These are phyloP conservation scores for Baorangia bicolor DNA, from an alignment of 768 basidiomycete species.

Conservation along the genomic window DNA sequence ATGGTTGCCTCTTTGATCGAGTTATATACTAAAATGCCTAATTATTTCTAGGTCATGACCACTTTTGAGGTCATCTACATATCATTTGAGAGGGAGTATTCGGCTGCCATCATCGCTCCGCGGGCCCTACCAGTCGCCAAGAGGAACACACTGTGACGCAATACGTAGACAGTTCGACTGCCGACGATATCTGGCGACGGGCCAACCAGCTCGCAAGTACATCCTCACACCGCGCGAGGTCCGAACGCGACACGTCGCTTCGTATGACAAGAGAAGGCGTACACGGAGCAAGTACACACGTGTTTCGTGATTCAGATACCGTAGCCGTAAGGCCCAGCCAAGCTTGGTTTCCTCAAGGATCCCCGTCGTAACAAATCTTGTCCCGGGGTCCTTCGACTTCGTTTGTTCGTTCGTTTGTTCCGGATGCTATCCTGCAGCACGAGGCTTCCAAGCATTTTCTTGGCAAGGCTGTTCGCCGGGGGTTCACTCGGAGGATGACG, in stretches of 20 bases:
- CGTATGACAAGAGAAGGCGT: background rate
- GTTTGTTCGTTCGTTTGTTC: background rate
- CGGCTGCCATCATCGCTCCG: background rate
- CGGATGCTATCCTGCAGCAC: background rate
- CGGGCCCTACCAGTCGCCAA: background rate
- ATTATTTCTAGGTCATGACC: background rate
- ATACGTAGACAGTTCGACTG: background rate
- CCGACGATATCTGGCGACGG: background rate
- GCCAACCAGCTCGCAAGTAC: background rate
- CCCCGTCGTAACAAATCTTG: background rate
- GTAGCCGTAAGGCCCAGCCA: background rate
- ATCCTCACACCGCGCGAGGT: background rate
- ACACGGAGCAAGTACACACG: background rate
- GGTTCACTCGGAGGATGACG: background rate
- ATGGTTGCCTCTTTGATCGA: background rate
- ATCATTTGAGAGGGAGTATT: background rate
- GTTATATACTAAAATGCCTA: background rate
- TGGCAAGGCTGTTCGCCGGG: background rate
- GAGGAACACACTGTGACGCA: background rate
- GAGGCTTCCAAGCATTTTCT: background rate
- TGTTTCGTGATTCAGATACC: background rate
- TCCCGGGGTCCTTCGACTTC: too few relatives aligned
- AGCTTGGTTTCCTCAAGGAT: background rate
- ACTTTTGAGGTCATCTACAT: background rate
- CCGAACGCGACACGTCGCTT: background rate